These are phyloP conservation scores for Sextonia rubra DNA, from an alignment of 164 flowering plant species.

Conservation along the genomic window DNA sequence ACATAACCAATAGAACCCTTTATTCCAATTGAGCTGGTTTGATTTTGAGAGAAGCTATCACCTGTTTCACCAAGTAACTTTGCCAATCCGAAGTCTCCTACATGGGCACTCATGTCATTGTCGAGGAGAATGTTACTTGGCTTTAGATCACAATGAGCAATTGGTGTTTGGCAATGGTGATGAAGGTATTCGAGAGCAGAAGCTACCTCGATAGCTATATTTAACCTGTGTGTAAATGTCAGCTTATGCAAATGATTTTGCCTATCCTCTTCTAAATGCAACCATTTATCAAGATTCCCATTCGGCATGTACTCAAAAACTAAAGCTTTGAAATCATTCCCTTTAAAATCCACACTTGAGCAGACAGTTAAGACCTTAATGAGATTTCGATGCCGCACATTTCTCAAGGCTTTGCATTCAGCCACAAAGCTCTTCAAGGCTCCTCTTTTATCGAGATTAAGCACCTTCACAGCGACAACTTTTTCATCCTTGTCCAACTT, in stretches of 20 bases:
- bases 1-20: constrained; percentile 24
- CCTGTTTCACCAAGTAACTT: background rate
- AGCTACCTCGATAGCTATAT: constrained; percentile 4
- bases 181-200: constrained; percentile 9
- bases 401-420: constrained; percentile 28
- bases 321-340: constrained; percentile 30
- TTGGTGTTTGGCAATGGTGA: background rate
- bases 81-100: constrained; percentile 9
- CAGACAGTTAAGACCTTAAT: constrained; percentile 26
- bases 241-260: background rate
- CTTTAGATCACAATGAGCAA: constrained; percentile 8
- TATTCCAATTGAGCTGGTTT: constrained; percentile 12
- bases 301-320: constrained; percentile 24
- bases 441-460: constrained; percentile 19
- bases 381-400: constrained; percentile 28
- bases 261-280: constrained; percentile 7
- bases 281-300: constrained; percentile 26
- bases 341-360: constrained; percentile 23
- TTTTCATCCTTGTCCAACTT: background rate
- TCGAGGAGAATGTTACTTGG: constrained; percentile 8
- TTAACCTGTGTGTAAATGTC: background rate
- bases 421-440: constrained; percentile 25
- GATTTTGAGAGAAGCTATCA: background rate
- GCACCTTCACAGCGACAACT: constrained; percentile 32
- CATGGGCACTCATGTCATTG: constrained; percentile 3